Evolutionary conservation across 2,329 filamentous ascomycete genomes (phyloP), one percentile per base, ranked within the genome.

Genomic region (Corniculantispora saksenae): DNA sequence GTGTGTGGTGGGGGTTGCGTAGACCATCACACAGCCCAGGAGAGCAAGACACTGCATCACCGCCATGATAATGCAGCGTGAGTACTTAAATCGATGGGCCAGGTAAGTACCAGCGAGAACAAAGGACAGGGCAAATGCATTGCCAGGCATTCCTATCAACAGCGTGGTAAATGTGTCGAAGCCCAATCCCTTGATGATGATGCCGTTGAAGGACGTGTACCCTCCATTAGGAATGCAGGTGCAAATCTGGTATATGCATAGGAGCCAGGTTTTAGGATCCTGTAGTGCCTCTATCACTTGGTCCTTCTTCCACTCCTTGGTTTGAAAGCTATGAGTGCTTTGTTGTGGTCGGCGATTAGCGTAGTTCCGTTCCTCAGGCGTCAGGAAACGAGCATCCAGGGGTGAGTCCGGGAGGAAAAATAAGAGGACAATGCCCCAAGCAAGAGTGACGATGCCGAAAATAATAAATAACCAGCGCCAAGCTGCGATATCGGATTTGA

Each of bases 201-300:
- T 74, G 0, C 86, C 85, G 0, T 86, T 86, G 63, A 89, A 89
- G 7, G 82, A 84, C 69, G 84, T 88, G 8, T 83, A 84, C 4
- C 88, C 85, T 12, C 80, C 77, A 1, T 85, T 83, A 2, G 84
- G 85, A 27, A 87, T 81, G 70, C 88, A 89, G 47, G 87, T 81
- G 29, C 86, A 78, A 25, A 89, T 73, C 0, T 82, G 77, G 75
- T 89, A 83, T 47, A 85, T 67, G 66, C 85, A 85, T 3, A 87
- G 72, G 27, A 86, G 79, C 84, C 84, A 88, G 0, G 84, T 85
- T 74, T 87, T 86, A 0, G 84, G 82, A 68, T 88, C 85, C 12
- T 71, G 66, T 0, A 80, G 67, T 1, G 81, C 80, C 69, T 83
- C 82, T 7, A 75, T 73, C 50, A 84, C 78, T 67, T 83, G 82